Evolutionary conservation across 164 flowering plant species (phyloP).

Genomic region (Pachysandra terminalis): DNA sequence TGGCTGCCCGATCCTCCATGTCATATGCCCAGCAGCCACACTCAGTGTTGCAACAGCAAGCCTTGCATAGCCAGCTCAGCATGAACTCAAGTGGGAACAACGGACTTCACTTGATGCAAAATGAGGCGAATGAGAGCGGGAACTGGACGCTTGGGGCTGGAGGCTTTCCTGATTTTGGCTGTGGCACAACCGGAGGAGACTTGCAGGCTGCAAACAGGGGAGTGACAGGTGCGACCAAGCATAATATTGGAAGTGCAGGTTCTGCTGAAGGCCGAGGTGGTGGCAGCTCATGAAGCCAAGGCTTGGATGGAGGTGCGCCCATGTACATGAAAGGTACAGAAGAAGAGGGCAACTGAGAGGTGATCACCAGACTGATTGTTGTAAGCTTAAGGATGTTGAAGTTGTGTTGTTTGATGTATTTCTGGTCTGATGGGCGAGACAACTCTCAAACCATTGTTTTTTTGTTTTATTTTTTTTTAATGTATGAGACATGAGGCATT

Average conservation of each 20-base stretch:
- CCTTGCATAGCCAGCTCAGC: constrained; percentile 70
- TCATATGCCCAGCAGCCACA: no score
- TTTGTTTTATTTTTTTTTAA: no score
- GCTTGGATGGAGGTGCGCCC: not conserved
- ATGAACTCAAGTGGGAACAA: constrained; percentile 61
- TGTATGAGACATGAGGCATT: no score
- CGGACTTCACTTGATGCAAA: constrained; percentile 77
- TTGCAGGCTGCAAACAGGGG: constrained; percentile 34
- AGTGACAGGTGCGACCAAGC: not conserved
- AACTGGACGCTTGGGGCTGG: constrained; percentile 34
- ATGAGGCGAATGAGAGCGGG: constrained; percentile 44
- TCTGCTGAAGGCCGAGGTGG: constrained; percentile 11
- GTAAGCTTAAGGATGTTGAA: no score
- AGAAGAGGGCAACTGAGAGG: no score
- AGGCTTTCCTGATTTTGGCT: constrained; percentile 50
- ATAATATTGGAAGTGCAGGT: not conserved
- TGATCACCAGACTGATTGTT: no score
- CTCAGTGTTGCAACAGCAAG: constrained; percentile 68
- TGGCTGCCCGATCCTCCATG: constrained; percentile 87
- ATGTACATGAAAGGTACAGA: not conserved
- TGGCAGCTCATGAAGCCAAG: not conserved
- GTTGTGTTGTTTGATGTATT: no score
- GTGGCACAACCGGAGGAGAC: constrained; percentile 28
- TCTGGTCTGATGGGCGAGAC: no score
- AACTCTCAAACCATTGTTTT: no score